A percentile compares a stretch with the other conserved stretches of the same genome.
Evolutionary conservation across 2,329 filamentous ascomycete genomes (phyloP).

Genomic region (Rutstroemia sp.): DNA sequence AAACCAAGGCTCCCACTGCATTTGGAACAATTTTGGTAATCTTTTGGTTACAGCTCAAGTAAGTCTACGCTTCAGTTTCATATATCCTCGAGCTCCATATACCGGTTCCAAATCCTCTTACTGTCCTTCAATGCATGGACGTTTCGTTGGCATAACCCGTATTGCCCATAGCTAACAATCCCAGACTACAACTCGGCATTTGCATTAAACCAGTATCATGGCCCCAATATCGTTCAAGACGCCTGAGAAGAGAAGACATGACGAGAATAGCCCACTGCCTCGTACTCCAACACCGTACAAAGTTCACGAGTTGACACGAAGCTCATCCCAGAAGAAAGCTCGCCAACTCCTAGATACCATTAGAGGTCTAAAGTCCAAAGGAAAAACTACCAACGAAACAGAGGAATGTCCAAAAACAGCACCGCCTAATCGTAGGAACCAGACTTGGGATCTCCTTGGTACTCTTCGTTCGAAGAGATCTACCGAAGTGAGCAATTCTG

Average conservation of each 20-base stretch:
- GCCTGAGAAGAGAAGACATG: neutral
- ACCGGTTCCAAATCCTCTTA: no score
- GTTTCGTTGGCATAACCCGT: no score
- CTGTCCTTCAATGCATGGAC: no score
- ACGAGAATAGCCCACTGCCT: constrained; percentile 1
- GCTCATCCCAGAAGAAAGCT: constrained; percentile 9
- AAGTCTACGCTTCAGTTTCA: no score
- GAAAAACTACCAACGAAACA: neutral
- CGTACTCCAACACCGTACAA: constrained; percentile 2
- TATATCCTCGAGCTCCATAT: no score
- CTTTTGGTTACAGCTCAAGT: no score
- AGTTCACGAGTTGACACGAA: neutral
- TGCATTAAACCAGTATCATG: neutral
- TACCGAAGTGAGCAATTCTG: neutral
- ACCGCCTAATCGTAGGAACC: constrained; percentile 9
- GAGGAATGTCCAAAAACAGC: neutral
- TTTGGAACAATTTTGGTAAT: no score
- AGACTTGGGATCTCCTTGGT: constrained; percentile 15
- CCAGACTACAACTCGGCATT: neutral
- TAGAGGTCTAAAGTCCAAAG: constrained; percentile 4
- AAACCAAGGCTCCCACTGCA: no score
- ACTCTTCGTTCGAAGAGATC: neutral
- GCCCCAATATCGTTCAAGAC: constrained; percentile 3
- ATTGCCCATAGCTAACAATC: neutral
- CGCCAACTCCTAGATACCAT: constrained; percentile 3